These are phyloP conservation scores for Benincasa hispida DNA, from an alignment of 306 rosid species.

Conservation along the genomic window DNA sequence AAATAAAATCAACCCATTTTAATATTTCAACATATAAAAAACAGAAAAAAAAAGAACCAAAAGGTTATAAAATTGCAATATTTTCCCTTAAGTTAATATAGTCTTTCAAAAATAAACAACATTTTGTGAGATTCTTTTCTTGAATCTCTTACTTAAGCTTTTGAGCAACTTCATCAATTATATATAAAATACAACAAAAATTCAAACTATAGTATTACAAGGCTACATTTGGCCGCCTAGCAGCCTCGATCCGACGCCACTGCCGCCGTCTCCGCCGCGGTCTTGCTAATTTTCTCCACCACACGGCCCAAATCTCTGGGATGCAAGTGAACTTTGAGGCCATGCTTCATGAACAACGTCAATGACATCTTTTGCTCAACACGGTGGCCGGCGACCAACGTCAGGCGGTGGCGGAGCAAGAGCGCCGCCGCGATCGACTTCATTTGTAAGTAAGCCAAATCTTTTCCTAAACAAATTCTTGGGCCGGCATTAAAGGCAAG, in stretches of 20 bases:
- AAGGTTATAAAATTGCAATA: not conserved
- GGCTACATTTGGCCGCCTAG: not conserved
- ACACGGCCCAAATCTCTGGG: slow-evolving; percentile 46
- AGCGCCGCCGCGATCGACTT: slow-evolving; percentile 75
- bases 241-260: not conserved
- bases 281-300: slow-evolving; percentile 23
- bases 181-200: not conserved
- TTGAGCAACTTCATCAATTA: not conserved
- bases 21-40: too few species aligned
- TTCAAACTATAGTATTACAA: not conserved
- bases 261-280: not conserved
- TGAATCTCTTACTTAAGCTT: not conserved
- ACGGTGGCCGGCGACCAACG: slow-evolving; percentile 40
- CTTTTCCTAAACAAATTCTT: slow-evolving; percentile 74
- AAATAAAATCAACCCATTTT: too few species aligned
- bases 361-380: slow-evolving; percentile 95
- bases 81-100: not conserved
- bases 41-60: not conserved
- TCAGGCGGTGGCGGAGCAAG: slow-evolving; percentile 52
- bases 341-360: slow-evolving; percentile 89
- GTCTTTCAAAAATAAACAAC: not conserved
- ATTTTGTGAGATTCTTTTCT: not conserved
- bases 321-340: slow-evolving; percentile 48
- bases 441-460: slow-evolving; percentile 84
- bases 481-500: slow-evolving; percentile 84